Evolutionary conservation across 1,284 basidiomycete genomes (phyloP).

Genomic region (Trichosporon coremiiforme): DNA sequence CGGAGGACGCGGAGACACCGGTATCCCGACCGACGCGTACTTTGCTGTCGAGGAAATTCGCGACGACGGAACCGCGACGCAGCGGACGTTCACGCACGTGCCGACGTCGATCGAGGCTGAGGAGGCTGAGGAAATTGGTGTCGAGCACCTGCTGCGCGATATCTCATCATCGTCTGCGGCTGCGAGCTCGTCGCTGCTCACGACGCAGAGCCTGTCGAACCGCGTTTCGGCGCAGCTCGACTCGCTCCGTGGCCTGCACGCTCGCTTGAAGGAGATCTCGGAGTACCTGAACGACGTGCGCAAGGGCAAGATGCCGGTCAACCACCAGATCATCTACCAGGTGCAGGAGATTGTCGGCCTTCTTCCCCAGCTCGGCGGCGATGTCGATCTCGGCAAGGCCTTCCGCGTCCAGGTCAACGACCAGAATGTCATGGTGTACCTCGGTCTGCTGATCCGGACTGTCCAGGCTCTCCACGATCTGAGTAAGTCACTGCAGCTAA

Average conservation of each 20-base stretch:
- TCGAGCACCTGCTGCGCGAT: conserved; percentile 94
- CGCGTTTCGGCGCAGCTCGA: conserved; percentile 88
- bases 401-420: conserved; percentile 94
- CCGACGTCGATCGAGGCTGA: conserved; percentile 85
- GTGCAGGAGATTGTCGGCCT: conserved; percentile 94
- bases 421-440: conserved; percentile 87
- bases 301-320: conserved; percentile 77
- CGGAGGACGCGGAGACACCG: conserved; percentile 72
- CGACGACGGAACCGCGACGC: conserved; percentile 70
- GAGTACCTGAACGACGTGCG: conserved; percentile 85
- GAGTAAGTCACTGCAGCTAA: conserved; percentile 46
- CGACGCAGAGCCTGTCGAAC: conserved; percentile 73
- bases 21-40: conserved; percentile 96
- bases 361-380: conserved; percentile 74
- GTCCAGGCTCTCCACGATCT: conserved; percentile 94
- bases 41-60: conserved; percentile 99
- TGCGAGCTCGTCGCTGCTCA: conserved; percentile 51
- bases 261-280: conserved; percentile 81
- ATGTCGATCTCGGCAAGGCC: conserved; percentile 70
- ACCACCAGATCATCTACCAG: conserved; percentile 95
- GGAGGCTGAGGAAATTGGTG: conserved; percentile 98
- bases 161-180: conserved; percentile 70
- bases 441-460: conserved; percentile 84
- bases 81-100: conserved; percentile 66
- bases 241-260: conserved; percentile 87